Evolutionary conservation across 805 yeast genomes (phyloP), one percentile per base, ranked within the genome.

Genomic region (Saturnispora halmiae): DNA sequence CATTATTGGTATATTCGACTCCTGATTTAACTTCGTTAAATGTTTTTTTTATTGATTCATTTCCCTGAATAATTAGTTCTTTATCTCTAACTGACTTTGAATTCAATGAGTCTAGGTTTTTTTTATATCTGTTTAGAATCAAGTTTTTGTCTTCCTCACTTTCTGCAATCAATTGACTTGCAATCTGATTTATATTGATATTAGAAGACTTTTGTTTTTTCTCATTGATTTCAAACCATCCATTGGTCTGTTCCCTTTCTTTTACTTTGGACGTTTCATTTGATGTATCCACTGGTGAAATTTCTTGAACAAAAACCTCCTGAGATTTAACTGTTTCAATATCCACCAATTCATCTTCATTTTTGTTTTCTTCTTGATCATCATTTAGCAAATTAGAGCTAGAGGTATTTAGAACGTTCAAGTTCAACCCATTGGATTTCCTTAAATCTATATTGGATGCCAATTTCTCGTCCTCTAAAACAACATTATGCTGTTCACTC

Each of bases 41-140:
- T 2, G 65, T 63, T 31, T 51, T 52, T 46, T 65, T 70, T 19
- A 75, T 52, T 9, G 65, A 61, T 37, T 60, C 59, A n/a, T 69
- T 60, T 39, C 79, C 78, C 7, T 65, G 60, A 31, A 63, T 59
- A 13, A 75, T 59, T 27, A 72, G 70, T 36, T 74, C 79, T 52
- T 71, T 73, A 18, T 75, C 73, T 24, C 67, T 61, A 7, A 65
- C 64, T 34, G 77, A 72, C 40, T 72, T 74, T 7, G 69, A 55
- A 22, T 65, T 63, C 36, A 75, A 68, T 28, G 69, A 75, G 40
- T 67, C 66, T 42, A 69, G 66, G 36, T 81, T 73, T 36, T 74
- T 77, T 46, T 71, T 69, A 38, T 72, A 70, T 46, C 85, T 70
- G 36, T 77, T 70, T 35, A 77, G 69, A 28, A 84, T 64, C 46